Base-by-base conservation (phyloP, 2,329 filamentous ascomycete species). In the Aspergillus melleus region DNA sequence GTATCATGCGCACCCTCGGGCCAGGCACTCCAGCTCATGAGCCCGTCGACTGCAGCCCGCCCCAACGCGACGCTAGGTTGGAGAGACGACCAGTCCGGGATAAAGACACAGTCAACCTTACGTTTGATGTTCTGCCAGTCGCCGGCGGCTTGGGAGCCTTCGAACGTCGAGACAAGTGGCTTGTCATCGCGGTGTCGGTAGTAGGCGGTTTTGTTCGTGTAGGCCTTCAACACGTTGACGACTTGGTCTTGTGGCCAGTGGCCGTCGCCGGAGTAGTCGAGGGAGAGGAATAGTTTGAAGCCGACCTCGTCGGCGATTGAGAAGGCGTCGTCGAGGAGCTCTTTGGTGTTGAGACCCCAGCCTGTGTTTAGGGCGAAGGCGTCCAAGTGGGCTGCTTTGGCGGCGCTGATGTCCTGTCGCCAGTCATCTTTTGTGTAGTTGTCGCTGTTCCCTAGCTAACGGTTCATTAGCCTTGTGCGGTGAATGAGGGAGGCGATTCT, bases 61-160 rank as follows among this genome's bases (percentile, higher is more conserved):
- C 20, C 19, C 42, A 58, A 10, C 1, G 67, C 64, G 12, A 74
- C 63, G 4, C 64, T 58, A 0, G 71, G 68, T 3, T 74, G 72
- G 3, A 76, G 62, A 16, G 71, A 76, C 1, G 76, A 77, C 77
- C 76, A 83, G 42, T 80, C 77, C 0, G 81, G 82, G 1, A 83
- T 74, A 59, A 81, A 78, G 66, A 79, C 79, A 57, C 75, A 75
- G 16, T 70, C 68, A 1, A 75, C 75, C 16, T 67, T 66, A 10
- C 66, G 64, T 60, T 80, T 82, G 68, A 82, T 80, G 3, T 64
- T 64, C 10, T 58, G 32, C 81, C 81, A 84, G 63, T 83, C 80
- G 4, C 68, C 64, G 4, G 72, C 72, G 10, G 72, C 74, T 16
- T 72, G 66, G 3, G 76, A 62, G 1, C 82, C 82, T 64, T 84